Evolutionary conservation across 2,329 filamentous ascomycete species (phyloP), one percentile per base, ranked within the genome.

Genomic region (Furcasterigmium sp.): DNA sequence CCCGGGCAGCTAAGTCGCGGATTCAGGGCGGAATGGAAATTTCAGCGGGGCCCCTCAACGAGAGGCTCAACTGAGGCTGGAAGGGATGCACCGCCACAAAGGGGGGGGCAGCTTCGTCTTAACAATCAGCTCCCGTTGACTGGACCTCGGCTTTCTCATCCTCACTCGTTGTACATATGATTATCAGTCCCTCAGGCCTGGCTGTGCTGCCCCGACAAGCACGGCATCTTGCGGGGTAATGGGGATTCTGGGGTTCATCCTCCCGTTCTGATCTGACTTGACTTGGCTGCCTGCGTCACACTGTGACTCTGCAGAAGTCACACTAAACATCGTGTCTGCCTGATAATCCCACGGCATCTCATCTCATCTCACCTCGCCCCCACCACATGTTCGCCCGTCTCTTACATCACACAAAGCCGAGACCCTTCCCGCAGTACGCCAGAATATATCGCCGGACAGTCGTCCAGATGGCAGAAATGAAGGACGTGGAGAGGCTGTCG

Each of bases 401-500:
- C 10, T 36, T 23, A 13, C 19, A 23, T 23, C 26, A 44, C 41
- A 43, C 46, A 44, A 26, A 35, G 41, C 44, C 23, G 15, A 36
- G n/a, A 15, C 19, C 30, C 26, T 28, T 19, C 10, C 35, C 32
- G 18, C 14, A 17, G 18, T 10, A 35, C 15, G 9, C 17, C 15
- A 35, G 15, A 35, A 11, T 7, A 35, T 11, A 15, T 10, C 14
- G 29, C 42, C 71, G 51, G 21, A 87, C 86, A 82, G 73, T 79
- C 44, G 66, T 72, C 28, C 72, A 77, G 49, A 72, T 90, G 7
- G 73, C 78, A 21, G 62, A 75, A 15, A 74, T 97, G 13, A 82
- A 83, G 5, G 80, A 85, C 47, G 78, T 95, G 40, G 82, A 91
- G 64, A 80, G 85, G 47, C 73, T 97, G 43, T 91, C 87, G 57